Conservation (phyloP, 352 stramenopile genomes). For the Peronospora tabacina region DNA sequence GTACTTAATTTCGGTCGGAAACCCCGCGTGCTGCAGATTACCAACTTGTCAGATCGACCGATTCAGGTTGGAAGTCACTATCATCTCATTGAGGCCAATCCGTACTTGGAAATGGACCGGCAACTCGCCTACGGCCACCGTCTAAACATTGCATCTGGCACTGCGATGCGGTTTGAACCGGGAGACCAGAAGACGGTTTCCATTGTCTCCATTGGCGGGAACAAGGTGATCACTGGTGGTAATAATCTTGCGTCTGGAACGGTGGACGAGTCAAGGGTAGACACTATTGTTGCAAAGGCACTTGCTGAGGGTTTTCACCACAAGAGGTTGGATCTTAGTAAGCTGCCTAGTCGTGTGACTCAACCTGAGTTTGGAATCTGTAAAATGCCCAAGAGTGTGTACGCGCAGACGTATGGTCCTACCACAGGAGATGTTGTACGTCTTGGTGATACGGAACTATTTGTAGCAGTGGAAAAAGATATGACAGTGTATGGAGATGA, state of each 20-base stretch:
- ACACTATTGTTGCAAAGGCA: conserved; percentile 48
- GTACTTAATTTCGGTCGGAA: conserved; percentile 78
- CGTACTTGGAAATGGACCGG: conserved; percentile 92
- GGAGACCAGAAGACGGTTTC: conserved; percentile 93
- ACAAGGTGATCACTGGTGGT: conserved; percentile 78
- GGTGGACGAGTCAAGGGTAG: conserved; percentile 49
- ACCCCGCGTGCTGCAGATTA: conserved; percentile 86
- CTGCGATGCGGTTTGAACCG: conserved; percentile 93
- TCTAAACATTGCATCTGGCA: conserved; percentile 91
- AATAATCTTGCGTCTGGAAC: conserved; percentile 85
- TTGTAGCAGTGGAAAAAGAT: conserved; percentile 88
- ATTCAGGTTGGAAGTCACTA: conserved; percentile 94
- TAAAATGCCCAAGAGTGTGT: conserved; percentile 61
- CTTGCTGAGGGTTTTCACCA: conserved; percentile 57
- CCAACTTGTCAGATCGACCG: conserved; percentile 92
- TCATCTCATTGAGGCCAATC: conserved; percentile 95
- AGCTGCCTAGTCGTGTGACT: conserved; percentile 19
- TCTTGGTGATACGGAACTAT: conserved; percentile 91
- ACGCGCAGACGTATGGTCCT: conserved; percentile 90
- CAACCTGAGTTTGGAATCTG: conserved; percentile 33
- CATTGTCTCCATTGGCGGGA: conserved; percentile 89
- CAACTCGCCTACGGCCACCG: conserved; percentile 86
- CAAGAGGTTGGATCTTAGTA: conserved; percentile 28
- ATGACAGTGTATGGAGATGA: conserved; percentile 73
- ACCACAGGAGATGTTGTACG: conserved; percentile 91